Evolutionary conservation across 352 stramenopile genomes (phyloP).

Genomic region (Globisporangium spiculum): DNA sequence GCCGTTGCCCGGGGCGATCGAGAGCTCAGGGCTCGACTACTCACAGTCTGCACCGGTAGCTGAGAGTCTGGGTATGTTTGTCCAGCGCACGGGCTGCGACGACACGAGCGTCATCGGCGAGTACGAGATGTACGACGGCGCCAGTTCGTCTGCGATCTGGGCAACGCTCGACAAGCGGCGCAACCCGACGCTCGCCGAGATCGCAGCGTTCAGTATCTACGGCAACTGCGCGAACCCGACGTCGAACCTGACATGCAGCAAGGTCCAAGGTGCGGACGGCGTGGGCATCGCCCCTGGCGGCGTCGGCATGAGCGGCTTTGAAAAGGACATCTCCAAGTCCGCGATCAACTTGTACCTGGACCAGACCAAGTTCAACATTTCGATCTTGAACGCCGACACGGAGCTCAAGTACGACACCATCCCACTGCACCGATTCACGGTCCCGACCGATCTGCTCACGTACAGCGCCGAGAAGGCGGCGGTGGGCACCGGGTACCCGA

Average conservation of each 20-base stretch:
- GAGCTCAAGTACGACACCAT: slow-evolving; percentile 11
- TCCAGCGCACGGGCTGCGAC: slow-evolving; percentile 69
- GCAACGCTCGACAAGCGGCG: slow-evolving; percentile 10
- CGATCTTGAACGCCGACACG: slow-evolving; percentile 5
- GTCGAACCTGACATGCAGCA: slow-evolving; percentile 19
- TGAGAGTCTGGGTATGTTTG: slow-evolving; percentile 38
- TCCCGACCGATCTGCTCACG: slow-evolving; percentile 33
- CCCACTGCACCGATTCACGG: slow-evolving; percentile 20
- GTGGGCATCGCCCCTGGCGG: slow-evolving; percentile 8
- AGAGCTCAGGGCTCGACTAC: slow-evolving; percentile 62
- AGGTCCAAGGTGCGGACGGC: slow-evolving; percentile 17
- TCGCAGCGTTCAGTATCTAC: slow-evolving; percentile 19
- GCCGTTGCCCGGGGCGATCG: slow-evolving; percentile 51
- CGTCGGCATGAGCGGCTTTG: slow-evolving; percentile 19
- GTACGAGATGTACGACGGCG: slow-evolving; percentile 67
- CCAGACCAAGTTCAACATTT: slow-evolving; percentile 20
- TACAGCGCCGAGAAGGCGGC: slow-evolving; percentile 26
- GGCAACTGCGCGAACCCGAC: slow-evolving; percentile 19
- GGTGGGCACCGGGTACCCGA: slow-evolving; percentile 45
- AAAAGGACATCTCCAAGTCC: neutral
- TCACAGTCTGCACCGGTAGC: slow-evolving; percentile 29
- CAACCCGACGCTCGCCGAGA: slow-evolving; percentile 23
- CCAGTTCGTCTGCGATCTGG: slow-evolving; percentile 15
- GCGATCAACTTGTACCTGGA: slow-evolving; percentile 12
- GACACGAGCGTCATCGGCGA: slow-evolving; percentile 51